Conservation (phyloP, 2,329 filamentous ascomycete genomes). For the Aspergillus flavus region DNA sequence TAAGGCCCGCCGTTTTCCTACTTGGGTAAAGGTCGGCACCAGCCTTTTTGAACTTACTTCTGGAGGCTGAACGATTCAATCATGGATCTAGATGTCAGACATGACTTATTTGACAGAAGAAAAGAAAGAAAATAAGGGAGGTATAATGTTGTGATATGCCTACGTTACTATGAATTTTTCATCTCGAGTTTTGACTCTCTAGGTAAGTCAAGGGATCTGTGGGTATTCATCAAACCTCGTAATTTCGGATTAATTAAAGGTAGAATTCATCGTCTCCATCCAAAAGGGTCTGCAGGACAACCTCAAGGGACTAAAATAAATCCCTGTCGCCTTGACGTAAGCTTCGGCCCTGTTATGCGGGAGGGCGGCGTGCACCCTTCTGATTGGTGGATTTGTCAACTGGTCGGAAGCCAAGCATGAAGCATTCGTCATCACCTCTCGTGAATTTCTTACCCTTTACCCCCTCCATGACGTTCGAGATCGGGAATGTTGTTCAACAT, state of each 20-base stretch:
- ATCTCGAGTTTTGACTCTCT: background rate
- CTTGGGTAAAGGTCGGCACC: background rate
- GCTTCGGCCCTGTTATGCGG: conserved; percentile 16
- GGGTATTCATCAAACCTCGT: background rate
- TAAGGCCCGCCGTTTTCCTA: background rate
- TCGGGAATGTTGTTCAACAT: background rate
- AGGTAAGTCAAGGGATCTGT: background rate
- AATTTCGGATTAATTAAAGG: background rate
- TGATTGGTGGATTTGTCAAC: conserved; percentile 17
- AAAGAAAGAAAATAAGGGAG: no score
- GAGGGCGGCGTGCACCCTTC: background rate
- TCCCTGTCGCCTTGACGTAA: conserved; percentile 24
- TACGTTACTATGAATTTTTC: no score
- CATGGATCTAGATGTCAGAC: background rate
- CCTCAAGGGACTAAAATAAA: conserved; percentile 1
- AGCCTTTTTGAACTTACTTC: background rate
- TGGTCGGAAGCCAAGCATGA: conserved; percentile 7
- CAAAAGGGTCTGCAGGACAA: background rate
- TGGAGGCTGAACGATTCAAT: background rate
- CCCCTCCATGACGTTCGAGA: background rate
- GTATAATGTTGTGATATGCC: no score
- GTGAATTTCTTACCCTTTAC: background rate
- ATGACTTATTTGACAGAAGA: no score
- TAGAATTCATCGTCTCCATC: background rate
- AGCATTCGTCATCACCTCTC: conserved; percentile 14